phyloP scores from a whole-genome alignment of 371 early-diverging fungal genomes.

The Umbelopsis sp. region DNA sequence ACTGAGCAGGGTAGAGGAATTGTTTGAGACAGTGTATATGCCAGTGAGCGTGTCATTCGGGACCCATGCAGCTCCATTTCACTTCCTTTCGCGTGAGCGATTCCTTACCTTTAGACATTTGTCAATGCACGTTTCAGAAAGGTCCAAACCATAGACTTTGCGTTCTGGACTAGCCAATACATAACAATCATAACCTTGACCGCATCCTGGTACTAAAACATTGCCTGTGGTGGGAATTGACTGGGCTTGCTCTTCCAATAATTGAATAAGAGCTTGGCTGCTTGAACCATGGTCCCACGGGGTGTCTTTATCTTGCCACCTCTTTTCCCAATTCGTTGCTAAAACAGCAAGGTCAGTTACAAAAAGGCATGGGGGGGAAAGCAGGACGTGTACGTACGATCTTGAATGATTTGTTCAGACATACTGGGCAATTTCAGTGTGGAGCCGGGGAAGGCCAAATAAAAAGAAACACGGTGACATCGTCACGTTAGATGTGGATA shows the following conservation, averaged over 20 bases:
- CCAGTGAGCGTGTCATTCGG: no score
- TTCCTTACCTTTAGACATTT: conserved; percentile 47
- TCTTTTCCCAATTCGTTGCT: conserved; percentile 53
- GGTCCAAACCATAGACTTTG: conserved; percentile 72
- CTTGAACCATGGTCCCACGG: conserved; percentile 68
- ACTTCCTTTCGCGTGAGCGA: no score
- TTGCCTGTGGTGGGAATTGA: conserved; percentile 61
- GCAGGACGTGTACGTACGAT: not conserved
- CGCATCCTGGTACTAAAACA: conserved; percentile 87
- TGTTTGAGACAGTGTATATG: not conserved
- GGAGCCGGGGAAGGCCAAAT: not conserved
- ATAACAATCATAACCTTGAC: conserved; percentile 80
- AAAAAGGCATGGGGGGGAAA: not conserved
- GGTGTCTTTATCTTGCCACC: conserved; percentile 57
- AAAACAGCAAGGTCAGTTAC: not conserved
- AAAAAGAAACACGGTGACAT: not conserved
- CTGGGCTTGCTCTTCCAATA: conserved; percentile 54
- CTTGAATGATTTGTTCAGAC: not conserved
- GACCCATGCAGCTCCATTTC: not conserved
- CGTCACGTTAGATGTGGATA: not conserved
- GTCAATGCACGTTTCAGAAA: conserved; percentile 69
- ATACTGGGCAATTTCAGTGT: not conserved
- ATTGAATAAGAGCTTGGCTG: conserved; percentile 67
- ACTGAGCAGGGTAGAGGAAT: not conserved
- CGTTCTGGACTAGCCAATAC: conserved; percentile 62